Evolutionary conservation across 2,329 filamentous ascomycete genomes (phyloP).

Genomic region (Talaromyces sp.): DNA sequence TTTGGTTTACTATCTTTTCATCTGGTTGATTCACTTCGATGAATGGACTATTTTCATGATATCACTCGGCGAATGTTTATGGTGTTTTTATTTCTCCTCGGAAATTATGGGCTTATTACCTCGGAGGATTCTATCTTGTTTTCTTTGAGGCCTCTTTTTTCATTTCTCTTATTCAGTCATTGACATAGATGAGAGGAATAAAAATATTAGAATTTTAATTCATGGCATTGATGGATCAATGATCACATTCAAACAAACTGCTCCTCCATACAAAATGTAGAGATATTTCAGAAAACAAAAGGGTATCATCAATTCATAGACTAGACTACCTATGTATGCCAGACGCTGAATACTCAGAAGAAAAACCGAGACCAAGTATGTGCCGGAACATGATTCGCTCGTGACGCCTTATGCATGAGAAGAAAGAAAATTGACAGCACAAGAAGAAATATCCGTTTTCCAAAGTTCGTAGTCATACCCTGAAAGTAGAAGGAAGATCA

Average conservation of each 20-base stretch:
- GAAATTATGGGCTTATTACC: neutral
- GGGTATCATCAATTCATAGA: slow-evolving; percentile 4
- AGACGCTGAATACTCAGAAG: neutral
- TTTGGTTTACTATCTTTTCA: slow-evolving; percentile 5
- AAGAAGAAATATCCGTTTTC: neutral
- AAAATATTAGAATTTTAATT: slow-evolving; percentile 6
- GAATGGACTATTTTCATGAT: slow-evolving; percentile 19
- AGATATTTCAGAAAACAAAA: neutral
- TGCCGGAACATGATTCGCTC: neutral
- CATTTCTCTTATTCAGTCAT: neutral
- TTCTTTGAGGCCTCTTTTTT: neutral
- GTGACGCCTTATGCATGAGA: neutral
- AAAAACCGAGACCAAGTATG: neutral
- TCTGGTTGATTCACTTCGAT: slow-evolving; percentile 16
- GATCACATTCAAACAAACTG: neutral
- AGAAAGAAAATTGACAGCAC: neutral
- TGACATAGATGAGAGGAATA: neutral
- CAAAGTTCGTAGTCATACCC: neutral
- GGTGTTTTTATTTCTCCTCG: neutral
- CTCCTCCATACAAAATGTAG: neutral
- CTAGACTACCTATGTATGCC: neutral
- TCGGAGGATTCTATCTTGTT: neutral
- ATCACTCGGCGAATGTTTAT: slow-evolving; percentile 20
- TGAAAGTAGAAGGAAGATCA: neutral
- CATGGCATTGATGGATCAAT: neutral